Evolutionary conservation across 2,329 filamentous ascomycete species (phyloP), one percentile per base, ranked within the genome.

Genomic region (Emmonsia crescens): DNA sequence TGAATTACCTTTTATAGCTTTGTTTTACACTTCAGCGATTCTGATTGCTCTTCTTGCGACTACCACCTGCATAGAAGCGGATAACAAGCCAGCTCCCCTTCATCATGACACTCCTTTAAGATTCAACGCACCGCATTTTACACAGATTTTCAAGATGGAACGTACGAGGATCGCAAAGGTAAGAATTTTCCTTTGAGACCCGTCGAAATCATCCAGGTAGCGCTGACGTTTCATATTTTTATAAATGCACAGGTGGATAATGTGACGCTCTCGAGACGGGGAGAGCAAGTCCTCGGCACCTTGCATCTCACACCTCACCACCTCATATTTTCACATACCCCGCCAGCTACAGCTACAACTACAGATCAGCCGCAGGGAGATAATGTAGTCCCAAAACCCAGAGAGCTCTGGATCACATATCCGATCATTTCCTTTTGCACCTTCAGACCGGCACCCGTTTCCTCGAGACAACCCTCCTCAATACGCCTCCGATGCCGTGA

Each of bases 351-450:
- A 12, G 6, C 58, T 21, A 21, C 51, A 54, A 62, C 71, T 75
- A 44, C 72, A 75, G 64, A 69, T 72, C 64, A 72, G 74, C 55
- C 69, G 12, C 59, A 60, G 49, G 59, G 74, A 63, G 71, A 75
- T 54, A 74, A 79, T 57, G 64, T 70, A n/a, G 63, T 68, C n/a
- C 72, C 73, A 61, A 79, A 78, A 66, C 78, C 82, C 27, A 82
- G 86, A 72, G 89, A 96, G 75, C 84, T 89, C 71, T 99, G 93
- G 89, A 90, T 97, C 61, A 92, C 94, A 19, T 99, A 92, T 75
- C 92, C 93, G 29, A 92, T 97, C 76, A 90, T 99, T 69, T 84
- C 84, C 48, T 84, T 87, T 70, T 96, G 92, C 76, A 85, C 83
- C 29, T 85, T 93, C 66, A 85, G 90, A 63, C 88, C 91, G 33